Conservation (phyloP, 2,329 filamentous ascomycete species). For the Pseudogymnoascus sp. region DNA sequence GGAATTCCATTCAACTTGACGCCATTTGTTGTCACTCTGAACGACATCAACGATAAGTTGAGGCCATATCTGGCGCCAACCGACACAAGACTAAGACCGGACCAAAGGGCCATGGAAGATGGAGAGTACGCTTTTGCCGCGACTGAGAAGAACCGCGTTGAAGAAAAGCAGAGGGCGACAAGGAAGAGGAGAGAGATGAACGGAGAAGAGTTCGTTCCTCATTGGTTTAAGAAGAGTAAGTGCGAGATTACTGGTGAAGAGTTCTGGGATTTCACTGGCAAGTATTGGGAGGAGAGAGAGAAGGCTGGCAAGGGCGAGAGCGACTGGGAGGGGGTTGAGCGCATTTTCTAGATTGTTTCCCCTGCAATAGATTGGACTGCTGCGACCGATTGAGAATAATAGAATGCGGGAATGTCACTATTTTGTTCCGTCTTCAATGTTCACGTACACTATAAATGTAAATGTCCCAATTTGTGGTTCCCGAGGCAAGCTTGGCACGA, state of each 20-base stretch:
- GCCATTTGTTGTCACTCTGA: slow-evolving; percentile 89
- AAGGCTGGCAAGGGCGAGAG: slow-evolving; percentile 18
- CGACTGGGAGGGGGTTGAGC: slow-evolving; percentile 28
- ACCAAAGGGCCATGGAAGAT: slow-evolving; percentile 97
- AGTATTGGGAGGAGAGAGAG: slow-evolving; percentile 66
- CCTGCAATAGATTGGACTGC: background rate
- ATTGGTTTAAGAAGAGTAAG: slow-evolving; percentile 70
- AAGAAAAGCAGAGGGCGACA: slow-evolving; percentile 79
- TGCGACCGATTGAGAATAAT: background rate
- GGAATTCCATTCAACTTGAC: slow-evolving; percentile 96
- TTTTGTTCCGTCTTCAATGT: background rate
- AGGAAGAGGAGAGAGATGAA: slow-evolving; percentile 62
- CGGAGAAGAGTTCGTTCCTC: slow-evolving; percentile 73
- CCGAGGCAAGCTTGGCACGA: slow-evolving; percentile 2
- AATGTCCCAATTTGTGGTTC: background rate
- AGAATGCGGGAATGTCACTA: background rate
- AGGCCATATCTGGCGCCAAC: slow-evolving; percentile 74
- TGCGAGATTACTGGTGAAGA: slow-evolving; percentile 77
- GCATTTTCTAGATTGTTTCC: slow-evolving; percentile 22
- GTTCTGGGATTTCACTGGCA: slow-evolving; percentile 81
- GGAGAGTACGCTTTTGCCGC: slow-evolving; percentile 94
- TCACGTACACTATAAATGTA: background rate
- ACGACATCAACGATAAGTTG: slow-evolving; percentile 81
- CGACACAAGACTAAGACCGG: slow-evolving; percentile 83
- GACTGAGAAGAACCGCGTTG: slow-evolving; percentile 85